Percentiles rank a stretch among this genome's conserved stretches.
Conservation (phyloP, 768 basidiomycete species). For the Tylopilus rubrobrunneus region DNA sequence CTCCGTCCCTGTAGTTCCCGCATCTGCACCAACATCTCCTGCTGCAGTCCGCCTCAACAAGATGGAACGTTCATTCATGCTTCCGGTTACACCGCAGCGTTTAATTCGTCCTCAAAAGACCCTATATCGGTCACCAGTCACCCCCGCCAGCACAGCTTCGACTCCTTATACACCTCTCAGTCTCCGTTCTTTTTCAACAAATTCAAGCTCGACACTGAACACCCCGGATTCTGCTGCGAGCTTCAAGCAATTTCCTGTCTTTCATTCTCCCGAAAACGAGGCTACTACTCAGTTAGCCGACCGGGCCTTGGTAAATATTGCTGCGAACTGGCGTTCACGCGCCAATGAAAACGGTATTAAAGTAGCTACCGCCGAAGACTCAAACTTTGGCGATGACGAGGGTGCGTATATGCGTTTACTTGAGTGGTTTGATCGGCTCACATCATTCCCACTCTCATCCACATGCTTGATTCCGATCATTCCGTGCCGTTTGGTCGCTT, state of each 20-base stretch:
- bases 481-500: not conserved
- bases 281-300: constrained; percentile 30
- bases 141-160: constrained; percentile 48
- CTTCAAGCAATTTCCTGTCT: constrained; percentile 40
- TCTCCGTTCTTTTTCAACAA: constrained; percentile 56
- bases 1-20: constrained; percentile 32
- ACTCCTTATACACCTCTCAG: constrained; percentile 70
- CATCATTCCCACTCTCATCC: not conserved
- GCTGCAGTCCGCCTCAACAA: constrained; percentile 34
- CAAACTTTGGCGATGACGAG: constrained; percentile 46
- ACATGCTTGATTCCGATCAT: constrained; percentile 7
- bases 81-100: constrained; percentile 67
- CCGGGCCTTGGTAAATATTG: constrained; percentile 53
- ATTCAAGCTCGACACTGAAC: constrained; percentile 49
- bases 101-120: constrained; percentile 42
- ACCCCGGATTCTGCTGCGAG: constrained; percentile 48
- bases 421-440: constrained; percentile 15
- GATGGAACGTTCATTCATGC: constrained; percentile 26
- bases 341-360: constrained; percentile 71
- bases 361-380: constrained; percentile 43
- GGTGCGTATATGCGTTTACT: constrained; percentile 33
- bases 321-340: constrained; percentile 68
- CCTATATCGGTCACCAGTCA: constrained; percentile 53
- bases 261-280: constrained; percentile 43
- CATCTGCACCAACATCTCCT: constrained; percentile 44